A percentile compares a stretch with the other conserved stretches of the same genome.
Evolutionary conservation across 352 stramenopile genomes (phyloP).

Genomic region (Hyaloperonospora brassicae): DNA sequence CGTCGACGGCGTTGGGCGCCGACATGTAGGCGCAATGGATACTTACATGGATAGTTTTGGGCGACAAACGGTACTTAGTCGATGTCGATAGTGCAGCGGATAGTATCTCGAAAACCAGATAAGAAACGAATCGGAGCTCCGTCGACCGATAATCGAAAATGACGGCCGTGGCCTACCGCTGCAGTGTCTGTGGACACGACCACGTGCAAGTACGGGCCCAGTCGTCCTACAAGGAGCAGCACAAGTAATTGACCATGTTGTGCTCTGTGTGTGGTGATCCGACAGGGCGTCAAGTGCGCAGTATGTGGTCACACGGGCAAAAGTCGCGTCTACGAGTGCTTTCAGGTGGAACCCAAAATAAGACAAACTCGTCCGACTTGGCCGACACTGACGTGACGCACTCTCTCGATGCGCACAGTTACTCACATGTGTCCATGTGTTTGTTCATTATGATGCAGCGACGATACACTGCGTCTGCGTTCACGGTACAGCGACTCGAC

Average conservation of each 20-base stretch:
- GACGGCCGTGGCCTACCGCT: conserved; percentile 7
- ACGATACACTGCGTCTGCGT: conserved; percentile 31
- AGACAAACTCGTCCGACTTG: too few species aligned
- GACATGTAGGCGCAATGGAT: background rate
- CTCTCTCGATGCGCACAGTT: too few species aligned
- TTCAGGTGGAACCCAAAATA: conserved; percentile 29
- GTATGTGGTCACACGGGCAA: conserved; percentile 65
- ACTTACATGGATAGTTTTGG: too few species aligned
- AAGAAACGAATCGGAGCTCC: background rate
- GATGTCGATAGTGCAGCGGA: too few species aligned
- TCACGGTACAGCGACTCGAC: conserved; percentile 48
- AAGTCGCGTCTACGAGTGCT: conserved; percentile 50
- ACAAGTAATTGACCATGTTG: too few species aligned
- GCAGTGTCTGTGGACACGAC: conserved; percentile 23
- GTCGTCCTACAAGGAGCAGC: too few species aligned
- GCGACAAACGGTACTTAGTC: too few species aligned
- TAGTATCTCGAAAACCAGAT: background rate
- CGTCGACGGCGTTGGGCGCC: conserved; percentile 19
- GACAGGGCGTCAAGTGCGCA: conserved; percentile 45
- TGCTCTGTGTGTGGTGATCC: background rate
- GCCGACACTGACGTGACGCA: too few species aligned
- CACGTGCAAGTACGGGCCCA: conserved; percentile 24
- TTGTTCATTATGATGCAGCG: conserved; percentile 16
- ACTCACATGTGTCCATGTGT: too few species aligned
- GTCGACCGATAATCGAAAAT: conserved; percentile 2